Evolutionary conservation across 1,284 basidiomycete species (phyloP), one percentile per base, ranked within the genome.

Genomic region (Cerrena zonata): DNA sequence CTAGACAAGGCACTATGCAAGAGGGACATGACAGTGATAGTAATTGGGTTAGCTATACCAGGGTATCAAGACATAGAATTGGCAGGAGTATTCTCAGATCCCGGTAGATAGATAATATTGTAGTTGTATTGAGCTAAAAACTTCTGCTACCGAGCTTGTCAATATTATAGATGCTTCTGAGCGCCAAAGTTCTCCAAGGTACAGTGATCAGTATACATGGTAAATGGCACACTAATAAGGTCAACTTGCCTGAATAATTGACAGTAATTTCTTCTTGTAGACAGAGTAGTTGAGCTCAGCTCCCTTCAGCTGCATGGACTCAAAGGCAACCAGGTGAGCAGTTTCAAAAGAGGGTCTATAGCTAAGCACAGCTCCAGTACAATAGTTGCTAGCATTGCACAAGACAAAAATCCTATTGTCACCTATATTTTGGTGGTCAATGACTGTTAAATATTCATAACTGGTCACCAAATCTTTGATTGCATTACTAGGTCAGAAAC

Each of bases 141-240:
- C 47, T 74, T 68, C 50, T 64, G 57, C 72, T 73, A 77, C 0
- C 62, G 56, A 0, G 60, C 58, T 51, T 76, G 73, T 0, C 63
- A 45, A 0, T 56, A 41, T 0, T 68, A 71, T 0, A 76, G 56
- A 12, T 72, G 60, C 2, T 55, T 45, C 45, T 78, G 72, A 0
- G 54, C 56, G 1, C 56, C 2, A 40, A 77, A 72, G 49, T 68
- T 64, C 27, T 72, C 60, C 0, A 78, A 58, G 0, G 69, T 73
- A 0, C 57, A 42, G 50, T 78, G 75, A 52, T 76, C 69, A 0
- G 71, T 73, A 42, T 64, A 66, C 1, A 76, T 56, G 0, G 49
- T 44, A 36, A 76, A 65, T 0, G 49, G 58, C 0, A 51, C 40
- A 0, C 70, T 71, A 0, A 75, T 38, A 0, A 76, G 56, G 15